Conservation (phyloP, 2,329 filamentous ascomycete genomes). For the Ophioceras dolichostomum region DNA sequence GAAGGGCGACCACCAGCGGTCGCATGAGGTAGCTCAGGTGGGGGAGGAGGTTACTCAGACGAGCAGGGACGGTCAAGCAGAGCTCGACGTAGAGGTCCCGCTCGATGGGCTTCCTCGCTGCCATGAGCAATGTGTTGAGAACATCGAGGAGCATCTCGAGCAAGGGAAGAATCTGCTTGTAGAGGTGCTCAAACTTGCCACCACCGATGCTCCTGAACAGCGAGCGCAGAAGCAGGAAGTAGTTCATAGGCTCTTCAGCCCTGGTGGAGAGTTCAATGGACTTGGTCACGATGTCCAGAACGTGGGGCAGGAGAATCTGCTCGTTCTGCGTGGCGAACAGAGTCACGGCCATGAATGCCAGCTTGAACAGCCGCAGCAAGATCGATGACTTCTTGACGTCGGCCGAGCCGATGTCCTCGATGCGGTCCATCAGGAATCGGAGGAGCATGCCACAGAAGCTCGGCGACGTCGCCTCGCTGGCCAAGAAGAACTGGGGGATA, state of each 20-base stretch:
- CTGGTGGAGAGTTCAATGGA: constrained; percentile 93
- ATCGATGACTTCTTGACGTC: constrained; percentile 92
- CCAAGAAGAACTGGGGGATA: constrained; percentile 94
- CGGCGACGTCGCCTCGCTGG: constrained; percentile 95
- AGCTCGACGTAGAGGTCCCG: constrained; percentile 95
- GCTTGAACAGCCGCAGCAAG: constrained; percentile 84
- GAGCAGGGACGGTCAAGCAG: constrained; percentile 87
- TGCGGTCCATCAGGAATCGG: constrained; percentile 92
- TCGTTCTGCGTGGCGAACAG: constrained; percentile 93
- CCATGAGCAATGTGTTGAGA: constrained; percentile 85
- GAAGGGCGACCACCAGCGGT: constrained; percentile 86
- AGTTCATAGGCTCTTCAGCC: constrained; percentile 96
- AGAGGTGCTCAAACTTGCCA: constrained; percentile 92
- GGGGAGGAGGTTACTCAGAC: constrained; percentile 85
- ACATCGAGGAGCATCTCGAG: constrained; percentile 97
- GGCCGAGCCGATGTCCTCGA: constrained; percentile 85
- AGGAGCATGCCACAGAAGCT: constrained; percentile 97
- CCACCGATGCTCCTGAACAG: constrained; percentile 95
- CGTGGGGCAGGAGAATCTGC: constrained; percentile 86
- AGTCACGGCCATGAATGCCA: constrained; percentile 98
- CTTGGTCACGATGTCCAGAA: constrained; percentile 93
- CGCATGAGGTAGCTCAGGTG: constrained; percentile 96
- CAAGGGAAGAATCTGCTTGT: constrained; percentile 93
- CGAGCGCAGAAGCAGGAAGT: constrained; percentile 85
- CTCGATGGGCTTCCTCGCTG: constrained; percentile 80